Percentiles rank a stretch among this genome's conserved stretches.
Evolutionary conservation across 1,284 basidiomycete genomes (phyloP).

Genomic region (Apiotrichum akiyoshidainum): DNA sequence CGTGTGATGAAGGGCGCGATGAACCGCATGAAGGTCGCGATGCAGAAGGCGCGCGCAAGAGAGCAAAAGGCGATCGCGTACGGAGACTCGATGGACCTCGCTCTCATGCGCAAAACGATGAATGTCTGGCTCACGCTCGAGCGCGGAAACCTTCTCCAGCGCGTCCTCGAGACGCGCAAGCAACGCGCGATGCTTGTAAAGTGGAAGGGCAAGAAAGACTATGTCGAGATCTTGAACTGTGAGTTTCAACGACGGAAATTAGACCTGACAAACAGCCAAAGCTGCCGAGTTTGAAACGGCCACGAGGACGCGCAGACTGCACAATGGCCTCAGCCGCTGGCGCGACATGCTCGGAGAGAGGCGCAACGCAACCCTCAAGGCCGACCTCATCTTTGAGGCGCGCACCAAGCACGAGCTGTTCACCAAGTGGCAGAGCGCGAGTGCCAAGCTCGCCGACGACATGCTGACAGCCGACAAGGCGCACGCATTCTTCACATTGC

Average conservation of each 20-base stretch:
- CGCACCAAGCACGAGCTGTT: slow-evolving; percentile 19
- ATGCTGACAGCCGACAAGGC: slow-evolving; percentile 34
- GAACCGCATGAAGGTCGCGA: slow-evolving; percentile 13
- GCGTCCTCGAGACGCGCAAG: slow-evolving; percentile 15
- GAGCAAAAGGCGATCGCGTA: slow-evolving; percentile 5
- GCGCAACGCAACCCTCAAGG: slow-evolving; percentile 25
- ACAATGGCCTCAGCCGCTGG: slow-evolving; percentile 29
- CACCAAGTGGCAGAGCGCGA: slow-evolving; percentile 26
- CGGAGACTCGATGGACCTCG: slow-evolving; percentile 10
- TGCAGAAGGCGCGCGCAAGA: slow-evolving; percentile 5
- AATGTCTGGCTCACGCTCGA: slow-evolving; percentile 16
- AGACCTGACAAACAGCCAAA: slow-evolving; percentile 9
- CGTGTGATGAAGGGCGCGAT: slow-evolving; percentile 14
- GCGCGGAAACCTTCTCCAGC: slow-evolving; percentile 14
- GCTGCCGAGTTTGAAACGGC: slow-evolving; percentile 4
- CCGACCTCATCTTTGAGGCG: slow-evolving; percentile 26
- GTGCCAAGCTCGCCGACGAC: slow-evolving; percentile 21
- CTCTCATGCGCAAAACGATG: slow-evolving; percentile 14
- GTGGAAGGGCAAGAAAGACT: slow-evolving; percentile 12
- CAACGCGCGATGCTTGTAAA: background rate
- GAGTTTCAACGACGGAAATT: background rate
- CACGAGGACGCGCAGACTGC: slow-evolving; percentile 1
- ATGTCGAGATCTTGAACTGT: slow-evolving; percentile 7
- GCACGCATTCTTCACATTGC: slow-evolving; percentile 36
- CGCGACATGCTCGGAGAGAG: slow-evolving; percentile 23